phyloP scores from a whole-genome alignment of 148 eudicot genomes.

The Salicornia ramosissima region DNA sequence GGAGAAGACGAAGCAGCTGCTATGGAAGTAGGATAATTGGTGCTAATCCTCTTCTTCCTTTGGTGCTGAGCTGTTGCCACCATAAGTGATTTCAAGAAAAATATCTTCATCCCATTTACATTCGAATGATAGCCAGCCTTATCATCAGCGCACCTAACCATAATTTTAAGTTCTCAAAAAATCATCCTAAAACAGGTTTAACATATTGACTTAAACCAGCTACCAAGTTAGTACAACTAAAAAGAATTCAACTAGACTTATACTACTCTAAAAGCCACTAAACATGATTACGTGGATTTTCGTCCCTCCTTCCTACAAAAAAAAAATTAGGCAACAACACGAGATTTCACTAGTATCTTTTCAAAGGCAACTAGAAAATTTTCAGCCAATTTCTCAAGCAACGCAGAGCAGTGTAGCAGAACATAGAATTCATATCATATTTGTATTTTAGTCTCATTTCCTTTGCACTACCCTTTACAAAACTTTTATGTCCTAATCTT shows the following conservation, averaged over 20 bases:
- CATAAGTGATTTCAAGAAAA: conserved; percentile 28
- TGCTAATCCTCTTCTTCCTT: conserved; percentile 31
- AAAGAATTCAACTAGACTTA: conserved; percentile 18
- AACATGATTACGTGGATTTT: background rate
- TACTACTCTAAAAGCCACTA: background rate
- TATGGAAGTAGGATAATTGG: conserved; percentile 25
- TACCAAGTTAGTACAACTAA: conserved; percentile 16
- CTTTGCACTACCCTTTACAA: background rate
- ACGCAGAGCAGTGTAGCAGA: background rate
- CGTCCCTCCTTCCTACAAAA: background rate
- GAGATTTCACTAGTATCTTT: background rate
- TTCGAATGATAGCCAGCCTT: conserved; percentile 30
- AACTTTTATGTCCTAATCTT: background rate
- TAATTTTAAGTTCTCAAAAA: conserved; percentile 31
- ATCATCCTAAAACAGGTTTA: conserved; percentile 28
- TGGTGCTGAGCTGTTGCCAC: conserved; percentile 25
- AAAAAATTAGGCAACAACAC: background rate
- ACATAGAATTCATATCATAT: background rate
- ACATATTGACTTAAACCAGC: conserved; percentile 18
- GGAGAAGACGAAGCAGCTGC: conserved; percentile 44
- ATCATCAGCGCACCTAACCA: conserved; percentile 37
- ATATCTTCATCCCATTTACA: conserved; percentile 31
- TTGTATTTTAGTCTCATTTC: background rate
- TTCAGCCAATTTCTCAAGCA: background rate
- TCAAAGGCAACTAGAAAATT: background rate